Evolutionary conservation across 2,329 filamentous ascomycete species (phyloP), one percentile per base, ranked within the genome.

Genomic region (Fonsecaea erecta): DNA sequence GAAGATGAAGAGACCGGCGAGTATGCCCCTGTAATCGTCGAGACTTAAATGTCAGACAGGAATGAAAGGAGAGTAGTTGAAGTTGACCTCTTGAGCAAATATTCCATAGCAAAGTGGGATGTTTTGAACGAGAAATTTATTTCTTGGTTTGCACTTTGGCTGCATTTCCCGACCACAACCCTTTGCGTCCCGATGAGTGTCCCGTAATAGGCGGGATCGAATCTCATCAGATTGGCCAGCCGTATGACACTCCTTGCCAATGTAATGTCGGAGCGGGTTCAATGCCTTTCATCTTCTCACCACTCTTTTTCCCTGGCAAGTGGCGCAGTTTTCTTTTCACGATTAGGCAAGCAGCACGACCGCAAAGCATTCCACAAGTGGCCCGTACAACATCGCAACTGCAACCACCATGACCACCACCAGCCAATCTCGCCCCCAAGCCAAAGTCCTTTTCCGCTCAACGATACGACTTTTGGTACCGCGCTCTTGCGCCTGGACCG

Each of bases 381-480:
- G 30, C 30, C 51, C 51, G 28, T 9, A 34, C 4, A n/a, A 18
- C 26, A 53, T 24, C 28, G 37, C 56, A 51, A 56, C 28, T 28
- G 24, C 37, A 30, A 62, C 30, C 62, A 57, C 60, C 30, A 60
- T 59, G 57, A n/a, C 34, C 56, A 46, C 26, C 48, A 8, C 37
- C 40, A 18, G 46, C 48, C 34, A 28, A 26, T 18, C 60, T 28
- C n/a, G 7, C n/a, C 32, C 48, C 46, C 34, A 55, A n/a, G 16
- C 40, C 34, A 40, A 37, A 46, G 16, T 2, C 32, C 8, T 30
- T 8, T 8, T 30, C 40, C 30, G 32, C 74, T 92, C 94, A 97
- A 93, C 93, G 92, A 90, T 97, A 97, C 75, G 93, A 97, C 87
- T 97, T 97, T 87, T 98, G 94, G 93, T 92, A 98, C 81, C 93